Conservation (phyloP, 2,329 filamentous ascomycete genomes). For the Colletotrichum simmondsii region DNA sequence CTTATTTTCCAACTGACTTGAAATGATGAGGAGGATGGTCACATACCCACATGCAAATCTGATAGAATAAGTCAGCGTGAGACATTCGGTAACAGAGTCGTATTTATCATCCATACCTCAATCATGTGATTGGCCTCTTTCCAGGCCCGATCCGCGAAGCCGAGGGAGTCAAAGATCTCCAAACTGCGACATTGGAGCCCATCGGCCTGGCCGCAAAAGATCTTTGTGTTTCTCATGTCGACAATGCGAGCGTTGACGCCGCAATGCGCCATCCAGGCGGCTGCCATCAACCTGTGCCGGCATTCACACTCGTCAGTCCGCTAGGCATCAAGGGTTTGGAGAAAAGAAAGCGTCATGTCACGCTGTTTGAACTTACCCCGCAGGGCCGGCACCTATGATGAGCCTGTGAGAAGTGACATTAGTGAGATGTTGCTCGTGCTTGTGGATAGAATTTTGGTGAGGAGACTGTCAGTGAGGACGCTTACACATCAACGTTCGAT, state of each 20-base stretch:
- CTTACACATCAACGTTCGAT: slow-evolving; percentile 43
- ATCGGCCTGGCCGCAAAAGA: slow-evolving; percentile 57
- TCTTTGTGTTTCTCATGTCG: slow-evolving; percentile 54
- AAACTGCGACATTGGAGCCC: slow-evolving; percentile 71
- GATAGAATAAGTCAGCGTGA: slow-evolving; percentile 4
- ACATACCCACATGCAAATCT: slow-evolving; percentile 34
- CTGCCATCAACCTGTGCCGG: slow-evolving; percentile 53
- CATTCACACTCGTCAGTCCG: background rate
- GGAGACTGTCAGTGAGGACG: background rate
- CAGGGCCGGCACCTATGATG: slow-evolving; percentile 51
- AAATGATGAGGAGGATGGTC: background rate
- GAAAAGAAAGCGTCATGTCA: background rate
- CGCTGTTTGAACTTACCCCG: slow-evolving; percentile 19
- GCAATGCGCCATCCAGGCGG: slow-evolving; percentile 53
- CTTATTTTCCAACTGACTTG: background rate
- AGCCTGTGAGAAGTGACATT: slow-evolving; percentile 40
- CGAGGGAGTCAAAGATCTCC: slow-evolving; percentile 80
- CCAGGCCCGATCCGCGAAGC: slow-evolving; percentile 71
- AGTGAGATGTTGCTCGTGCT: background rate
- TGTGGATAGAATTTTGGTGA: too few species aligned
- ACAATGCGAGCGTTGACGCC: slow-evolving; percentile 54
- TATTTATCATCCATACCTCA: slow-evolving; percentile 59
- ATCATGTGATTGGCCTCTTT: slow-evolving; percentile 76
- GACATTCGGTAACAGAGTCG: slow-evolving; percentile 2
- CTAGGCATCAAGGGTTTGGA: background rate